Conservation (phyloP, 2,329 filamentous ascomycete species). For the Xylariaceae sp. region DNA sequence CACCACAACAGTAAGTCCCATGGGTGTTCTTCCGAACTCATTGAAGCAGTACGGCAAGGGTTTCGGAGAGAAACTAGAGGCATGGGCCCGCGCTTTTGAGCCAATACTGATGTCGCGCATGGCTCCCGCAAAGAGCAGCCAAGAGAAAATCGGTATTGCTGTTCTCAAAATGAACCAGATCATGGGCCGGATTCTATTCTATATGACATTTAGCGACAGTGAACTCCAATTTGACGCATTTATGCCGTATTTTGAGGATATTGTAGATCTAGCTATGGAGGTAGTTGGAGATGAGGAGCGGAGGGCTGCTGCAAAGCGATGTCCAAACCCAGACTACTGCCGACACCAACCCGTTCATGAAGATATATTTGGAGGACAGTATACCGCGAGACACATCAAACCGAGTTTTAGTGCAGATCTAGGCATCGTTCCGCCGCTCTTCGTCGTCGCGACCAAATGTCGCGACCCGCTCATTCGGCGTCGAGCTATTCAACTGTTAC, state of each 20-base stretch:
- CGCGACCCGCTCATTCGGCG: conserved; percentile 59
- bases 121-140: conserved; percentile 51
- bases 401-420: conserved; percentile 66
- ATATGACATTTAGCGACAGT: conserved; percentile 62
- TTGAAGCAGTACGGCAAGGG: conserved; percentile 51
- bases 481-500: conserved; percentile 63
- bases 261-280: conserved; percentile 61
- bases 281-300: conserved; percentile 62
- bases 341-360: conserved; percentile 43
- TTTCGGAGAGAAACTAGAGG: conserved; percentile 54
- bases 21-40: conserved; percentile 54
- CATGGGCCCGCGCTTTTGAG: conserved; percentile 61
- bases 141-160: conserved; percentile 62
- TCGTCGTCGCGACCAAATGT: conserved; percentile 68
- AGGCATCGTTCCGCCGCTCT: conserved; percentile 66
- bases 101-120: conserved; percentile 54
- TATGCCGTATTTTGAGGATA: conserved; percentile 52
- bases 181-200: conserved; percentile 59
- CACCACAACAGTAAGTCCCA: conserved; percentile 52
- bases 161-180: conserved; percentile 66
- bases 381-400: conserved; percentile 55
- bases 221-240: conserved; percentile 63
- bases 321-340: conserved; percentile 48
- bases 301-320: conserved; percentile 50
- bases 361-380: conserved; percentile 46